These are phyloP conservation scores for Sinapis alba DNA, from an alignment of 441 rosid genomes.

Conservation along the genomic window DNA sequence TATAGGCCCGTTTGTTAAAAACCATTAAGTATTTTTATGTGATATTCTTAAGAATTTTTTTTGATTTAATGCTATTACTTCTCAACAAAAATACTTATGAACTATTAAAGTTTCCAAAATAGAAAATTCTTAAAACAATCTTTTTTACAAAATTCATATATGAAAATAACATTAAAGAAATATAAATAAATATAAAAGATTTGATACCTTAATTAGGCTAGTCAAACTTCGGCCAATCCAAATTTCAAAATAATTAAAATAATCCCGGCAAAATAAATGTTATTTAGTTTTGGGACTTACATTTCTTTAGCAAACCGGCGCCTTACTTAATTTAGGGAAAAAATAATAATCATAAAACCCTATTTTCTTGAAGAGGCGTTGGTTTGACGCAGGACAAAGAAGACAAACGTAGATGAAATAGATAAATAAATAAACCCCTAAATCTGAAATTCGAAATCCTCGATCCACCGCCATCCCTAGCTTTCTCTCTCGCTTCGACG, in stretches of 20 bases:
- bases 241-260: conserved; percentile 1
- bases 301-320: conserved; percentile 17
- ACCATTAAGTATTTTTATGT: too few species aligned
- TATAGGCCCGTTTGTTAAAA: too few species aligned
- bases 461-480: conserved; percentile 44
- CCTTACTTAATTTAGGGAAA: neutral
- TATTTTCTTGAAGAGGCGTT: conserved; percentile 6
- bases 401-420: neutral
- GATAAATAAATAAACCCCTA: neutral
- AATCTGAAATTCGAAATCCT: conserved; percentile 34
- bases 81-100: too few species aligned
- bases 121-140: too few species aligned
- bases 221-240: conserved; percentile 14
- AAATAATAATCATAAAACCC: conserved; percentile 19
- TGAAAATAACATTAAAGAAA: neutral
- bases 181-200: neutral
- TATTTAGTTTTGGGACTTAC: conserved; percentile 2
- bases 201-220: neutral
- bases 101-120: too few species aligned
- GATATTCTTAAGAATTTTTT: too few species aligned
- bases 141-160: too few species aligned
- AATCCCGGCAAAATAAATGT: neutral
- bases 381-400: neutral
- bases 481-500: conserved; percentile 11
- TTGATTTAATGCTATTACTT: too few species aligned